Conservation (phyloP, 352 stramenopile species). For the Globisporangium mamillatum region DNA sequence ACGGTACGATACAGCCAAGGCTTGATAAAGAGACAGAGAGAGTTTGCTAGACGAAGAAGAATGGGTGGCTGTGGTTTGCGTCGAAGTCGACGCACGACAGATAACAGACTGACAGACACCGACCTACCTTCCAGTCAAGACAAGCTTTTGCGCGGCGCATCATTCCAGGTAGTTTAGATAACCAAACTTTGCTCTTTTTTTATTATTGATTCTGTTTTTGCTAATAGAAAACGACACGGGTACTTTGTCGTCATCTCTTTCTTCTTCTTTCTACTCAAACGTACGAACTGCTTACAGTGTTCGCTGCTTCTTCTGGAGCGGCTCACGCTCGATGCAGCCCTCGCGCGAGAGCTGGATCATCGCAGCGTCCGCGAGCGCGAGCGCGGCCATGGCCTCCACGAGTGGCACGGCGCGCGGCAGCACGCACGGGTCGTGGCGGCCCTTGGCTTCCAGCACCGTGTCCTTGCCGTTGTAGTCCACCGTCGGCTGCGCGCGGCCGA, state of each 20-base stretch:
- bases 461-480: slow-evolving; percentile 95
- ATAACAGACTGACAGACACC: not conserved
- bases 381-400: slow-evolving; percentile 97
- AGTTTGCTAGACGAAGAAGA: not conserved
- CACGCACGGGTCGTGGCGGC: slow-evolving; percentile 98
- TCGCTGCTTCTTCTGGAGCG: slow-evolving; percentile 52
- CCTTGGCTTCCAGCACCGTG: slow-evolving; percentile 95
- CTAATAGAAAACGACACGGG: slow-evolving; percentile 6
- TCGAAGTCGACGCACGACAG: not conserved
- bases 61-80: not conserved
- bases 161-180: slow-evolving; percentile 5
- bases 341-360: slow-evolving; percentile 95
- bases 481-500: slow-evolving; percentile 93
- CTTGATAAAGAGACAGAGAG: not conserved
- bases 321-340: slow-evolving; percentile 52
- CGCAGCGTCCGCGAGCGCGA: slow-evolving; percentile 94
- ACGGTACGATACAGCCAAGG: not conserved
- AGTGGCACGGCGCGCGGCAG: slow-evolving; percentile 96
- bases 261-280: not conserved
- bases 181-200: slow-evolving; percentile 9
- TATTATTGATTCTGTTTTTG: slow-evolving; percentile 10
- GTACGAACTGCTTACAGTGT: slow-evolving; percentile 31
- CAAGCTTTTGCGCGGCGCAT: not conserved
- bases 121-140: not conserved
- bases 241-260: not conserved